Evolutionary conservation across 352 stramenopile species (phyloP).

Genomic region (Globisporangium alternatum): DNA sequence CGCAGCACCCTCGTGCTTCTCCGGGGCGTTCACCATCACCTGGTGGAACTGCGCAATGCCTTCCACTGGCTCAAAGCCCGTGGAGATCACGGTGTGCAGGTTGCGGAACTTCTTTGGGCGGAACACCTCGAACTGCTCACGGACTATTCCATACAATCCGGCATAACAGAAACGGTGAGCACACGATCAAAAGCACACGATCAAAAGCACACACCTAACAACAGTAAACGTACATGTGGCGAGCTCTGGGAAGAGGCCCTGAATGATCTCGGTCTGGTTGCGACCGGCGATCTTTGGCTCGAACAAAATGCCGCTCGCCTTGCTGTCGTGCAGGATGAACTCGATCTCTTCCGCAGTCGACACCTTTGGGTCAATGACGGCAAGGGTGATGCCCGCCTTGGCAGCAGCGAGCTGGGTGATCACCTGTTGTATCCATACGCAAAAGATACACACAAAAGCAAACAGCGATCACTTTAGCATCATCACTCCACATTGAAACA

Average conservation of each 20-base stretch:
- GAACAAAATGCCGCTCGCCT: constrained; percentile 78
- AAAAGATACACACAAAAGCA: neutral
- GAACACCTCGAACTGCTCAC: constrained; percentile 55
- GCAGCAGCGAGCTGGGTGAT: constrained; percentile 83
- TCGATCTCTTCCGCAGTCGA: constrained; percentile 71
- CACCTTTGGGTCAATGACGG: constrained; percentile 76
- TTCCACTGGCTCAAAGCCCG: constrained; percentile 64
- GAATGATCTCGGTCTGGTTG: constrained; percentile 73
- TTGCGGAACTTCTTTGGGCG: constrained; percentile 77
- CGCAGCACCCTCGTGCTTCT: constrained; percentile 58
- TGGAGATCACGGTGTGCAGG: constrained; percentile 85
- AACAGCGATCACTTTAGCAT: neutral
- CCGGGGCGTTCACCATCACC: constrained; percentile 79
- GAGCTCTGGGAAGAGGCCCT: constrained; percentile 73
- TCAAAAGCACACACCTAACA: neutral
- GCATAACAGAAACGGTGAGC: neutral
- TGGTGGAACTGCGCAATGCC: constrained; percentile 76
- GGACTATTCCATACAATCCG: constrained; percentile 30
- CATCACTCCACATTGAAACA: too few relatives aligned
- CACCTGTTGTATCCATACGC: constrained; percentile 26
- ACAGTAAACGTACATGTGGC: constrained; percentile 49
- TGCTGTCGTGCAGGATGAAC: constrained; percentile 79
- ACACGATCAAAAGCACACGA: neutral
- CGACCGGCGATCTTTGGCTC: constrained; percentile 77
- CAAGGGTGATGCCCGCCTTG: constrained; percentile 79